These are phyloP conservation scores for Amylostereum areolatum DNA, from an alignment of 1,284 basidiomycete genomes.

Conservation along the genomic window DNA sequence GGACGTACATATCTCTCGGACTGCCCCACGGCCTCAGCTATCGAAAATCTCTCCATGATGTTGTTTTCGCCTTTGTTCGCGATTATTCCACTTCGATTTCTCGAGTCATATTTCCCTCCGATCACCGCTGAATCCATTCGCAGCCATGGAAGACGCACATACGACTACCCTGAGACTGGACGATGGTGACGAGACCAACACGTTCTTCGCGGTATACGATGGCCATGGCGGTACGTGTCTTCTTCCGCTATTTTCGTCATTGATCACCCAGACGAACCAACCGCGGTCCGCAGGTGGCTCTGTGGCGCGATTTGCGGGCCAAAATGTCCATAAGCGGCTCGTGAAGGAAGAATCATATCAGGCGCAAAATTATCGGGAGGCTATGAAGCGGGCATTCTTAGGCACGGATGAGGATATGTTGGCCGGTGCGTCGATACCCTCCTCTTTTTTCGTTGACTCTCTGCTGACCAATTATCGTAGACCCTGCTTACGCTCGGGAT, in stretches of 20 bases:
- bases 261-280: no score
- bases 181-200: conserved; percentile 49
- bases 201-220: conserved; percentile 97
- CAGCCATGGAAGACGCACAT: conserved; percentile 98
- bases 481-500: conserved; percentile 83
- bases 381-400: conserved; percentile 87
- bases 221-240: conserved; percentile 86
- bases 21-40: background rate
- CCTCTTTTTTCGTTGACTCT: conserved; percentile 6
- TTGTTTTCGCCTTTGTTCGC: background rate
- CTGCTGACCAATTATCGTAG: conserved; percentile 32
- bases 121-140: no score
- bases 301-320: conserved; percentile 88
- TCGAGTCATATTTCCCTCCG: conserved; percentile 12
- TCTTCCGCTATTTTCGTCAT: background rate
- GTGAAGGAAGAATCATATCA: conserved; percentile 70
- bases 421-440: conserved; percentile 50
- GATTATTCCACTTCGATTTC: conserved; percentile 7
- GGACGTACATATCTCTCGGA: background rate
- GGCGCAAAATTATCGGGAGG: conserved; percentile 64
- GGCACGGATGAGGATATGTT: conserved; percentile 94
- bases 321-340: conserved; percentile 83
- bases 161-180: conserved; percentile 73
- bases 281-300: conserved; percentile 68
- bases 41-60: background rate